These are phyloP conservation scores for Fagus crenata DNA, from an alignment of 306 rosid genomes.

Conservation along the genomic window DNA sequence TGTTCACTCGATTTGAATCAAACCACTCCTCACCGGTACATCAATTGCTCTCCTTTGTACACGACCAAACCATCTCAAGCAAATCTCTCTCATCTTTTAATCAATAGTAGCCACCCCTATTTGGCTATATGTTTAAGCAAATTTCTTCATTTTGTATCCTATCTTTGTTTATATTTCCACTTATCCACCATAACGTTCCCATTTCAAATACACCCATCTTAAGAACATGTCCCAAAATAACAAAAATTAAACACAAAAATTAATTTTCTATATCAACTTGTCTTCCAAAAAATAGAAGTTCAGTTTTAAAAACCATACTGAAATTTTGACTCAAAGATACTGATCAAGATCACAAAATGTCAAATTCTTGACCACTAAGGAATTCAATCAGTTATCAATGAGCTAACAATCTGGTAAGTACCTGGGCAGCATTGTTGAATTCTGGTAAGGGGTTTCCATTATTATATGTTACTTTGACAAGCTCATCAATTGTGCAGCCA, in stretches of 20 bases:
- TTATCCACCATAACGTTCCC: too few species aligned
- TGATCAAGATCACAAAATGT: neutral
- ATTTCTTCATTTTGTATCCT: too few species aligned
- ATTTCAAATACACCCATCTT: too few species aligned
- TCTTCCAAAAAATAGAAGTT: slow-evolving; percentile 10
- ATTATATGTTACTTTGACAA: slow-evolving; percentile 85
- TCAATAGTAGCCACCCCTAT: too few species aligned
- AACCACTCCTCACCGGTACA: too few species aligned
- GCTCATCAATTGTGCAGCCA: slow-evolving; percentile 84
- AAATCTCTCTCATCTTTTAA: too few species aligned
- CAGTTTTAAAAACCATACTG: neutral
- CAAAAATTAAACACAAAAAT: neutral
- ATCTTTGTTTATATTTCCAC: too few species aligned
- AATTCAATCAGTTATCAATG: slow-evolving; percentile 3
- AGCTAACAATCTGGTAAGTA: slow-evolving; percentile 39
- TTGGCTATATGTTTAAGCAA: too few species aligned
- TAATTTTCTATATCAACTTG: neutral
- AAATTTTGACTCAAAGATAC: neutral
- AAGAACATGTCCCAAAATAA: neutral
- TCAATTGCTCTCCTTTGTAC: too few species aligned
- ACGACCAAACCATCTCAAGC: too few species aligned
- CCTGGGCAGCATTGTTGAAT: slow-evolving; percentile 96
- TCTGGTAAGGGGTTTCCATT: slow-evolving; percentile 86
- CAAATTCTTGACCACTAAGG: neutral
- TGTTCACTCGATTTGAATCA: too few species aligned